Evolutionary conservation across 1,284 basidiomycete genomes (phyloP).

Genomic region (Moniliophthora roreri): DNA sequence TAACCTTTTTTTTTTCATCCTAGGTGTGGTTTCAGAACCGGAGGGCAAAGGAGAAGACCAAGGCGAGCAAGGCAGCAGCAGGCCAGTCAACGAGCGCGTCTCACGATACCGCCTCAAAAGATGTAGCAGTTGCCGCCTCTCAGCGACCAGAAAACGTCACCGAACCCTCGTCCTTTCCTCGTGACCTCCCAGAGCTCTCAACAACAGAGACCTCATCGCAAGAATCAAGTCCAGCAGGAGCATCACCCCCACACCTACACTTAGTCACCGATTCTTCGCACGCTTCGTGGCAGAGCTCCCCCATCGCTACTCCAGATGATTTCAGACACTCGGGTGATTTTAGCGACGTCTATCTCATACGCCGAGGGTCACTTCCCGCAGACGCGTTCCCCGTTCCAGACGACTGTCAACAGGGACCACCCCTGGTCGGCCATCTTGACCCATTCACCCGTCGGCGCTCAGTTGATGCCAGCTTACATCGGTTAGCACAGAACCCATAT

Average conservation of each 20-base stretch:
- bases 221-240: slow-evolving; percentile 28
- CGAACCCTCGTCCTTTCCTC: slow-evolving; percentile 19
- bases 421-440: slow-evolving; percentile 37
- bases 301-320: slow-evolving; percentile 22
- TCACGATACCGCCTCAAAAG: slow-evolving; percentile 19
- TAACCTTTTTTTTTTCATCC: slow-evolving; percentile 20
- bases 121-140: slow-evolving; percentile 12
- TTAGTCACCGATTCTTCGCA: slow-evolving; percentile 35
- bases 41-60: slow-evolving; percentile 81
- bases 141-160: slow-evolving; percentile 19
- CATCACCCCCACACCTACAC: slow-evolving; percentile 39
- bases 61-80: slow-evolving; percentile 35
- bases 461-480: slow-evolving; percentile 58
- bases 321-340: slow-evolving; percentile 18
- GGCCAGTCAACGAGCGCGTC: slow-evolving; percentile 18
- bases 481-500: slow-evolving; percentile 63
- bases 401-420: slow-evolving; percentile 27
- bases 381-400: slow-evolving; percentile 33
- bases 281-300: slow-evolving; percentile 39
- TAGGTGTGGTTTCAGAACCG: slow-evolving; percentile 93
- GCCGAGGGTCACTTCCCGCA: slow-evolving; percentile 53
- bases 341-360: slow-evolving; percentile 18
- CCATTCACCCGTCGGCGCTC: slow-evolving; percentile 52
- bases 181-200: slow-evolving; percentile 21
- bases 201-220: slow-evolving; percentile 22